Base-by-base conservation (phyloP, 139 green algal species). In the Nannochloris sp. region DNA sequence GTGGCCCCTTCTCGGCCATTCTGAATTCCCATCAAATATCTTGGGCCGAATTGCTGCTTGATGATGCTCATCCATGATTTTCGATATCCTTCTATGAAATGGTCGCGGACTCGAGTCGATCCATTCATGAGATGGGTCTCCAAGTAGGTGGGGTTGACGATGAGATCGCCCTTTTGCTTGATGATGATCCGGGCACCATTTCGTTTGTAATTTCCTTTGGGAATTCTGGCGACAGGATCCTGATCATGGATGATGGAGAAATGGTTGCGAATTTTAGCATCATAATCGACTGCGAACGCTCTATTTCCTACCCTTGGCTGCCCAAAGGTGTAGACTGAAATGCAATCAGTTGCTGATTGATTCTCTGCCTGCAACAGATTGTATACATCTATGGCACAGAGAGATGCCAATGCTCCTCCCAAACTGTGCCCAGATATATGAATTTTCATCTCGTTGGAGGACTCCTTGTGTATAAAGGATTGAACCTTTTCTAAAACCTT, bases 301-400 rank as follows among this genome's bases (percentile, higher is more conserved):
- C 79, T 71, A 67, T 87, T 89, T 50, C 83, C 83, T 0, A 69
- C 67, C 1, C 80, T 63, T 2, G 83, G 83, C 2, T 72, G 67
- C 20, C 83, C 83, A 69, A 76, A 83, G 6, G 78, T 84, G 62
- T 85, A 83, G 33, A 37, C 31, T 11, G 33, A 40, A 8, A 40
- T 40, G 11, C 33, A 40, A 40, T 40, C 33, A 13, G 9, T 28
- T 16, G 49, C 23, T 6, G 20, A n/a, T 26, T 9, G 16, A n/a
- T 20, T n/a, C 36, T 9, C 16, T 14, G 16, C 16, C 31, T 40
- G 66, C 12, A 28, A 49, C 12, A 30, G 26, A 36, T 13, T n/a
- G 11, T 28, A 11, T 0, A 45, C 3, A 23, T 74, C 74, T 43
- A 66, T 56, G 43, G 74, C 69, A 25, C 68, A 69, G 43, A 81